Evolutionary conservation across 371 early-diverging fungal genomes (phyloP), one percentile per base, ranked within the genome.

Genomic region (Mucor piriformis): DNA sequence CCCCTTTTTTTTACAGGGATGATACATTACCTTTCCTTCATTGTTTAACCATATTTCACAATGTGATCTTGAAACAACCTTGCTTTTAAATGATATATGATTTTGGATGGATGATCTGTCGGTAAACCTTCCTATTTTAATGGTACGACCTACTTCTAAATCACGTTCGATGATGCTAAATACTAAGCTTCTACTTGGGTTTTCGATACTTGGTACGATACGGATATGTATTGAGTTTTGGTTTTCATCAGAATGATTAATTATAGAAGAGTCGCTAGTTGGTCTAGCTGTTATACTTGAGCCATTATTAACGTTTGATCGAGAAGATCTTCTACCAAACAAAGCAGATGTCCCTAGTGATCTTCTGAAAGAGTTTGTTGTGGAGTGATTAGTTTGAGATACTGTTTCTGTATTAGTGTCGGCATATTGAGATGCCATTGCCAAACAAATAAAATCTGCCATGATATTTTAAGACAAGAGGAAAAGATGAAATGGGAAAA

Each of bases 51-150:
- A 96, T 20, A 97, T 81, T 74, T 97, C 97, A 24, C 95, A 95
- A 66, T 97, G 98, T 23, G 88, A 85, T 54, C 98, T 82, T 37
- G 88, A 88, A 27, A 97, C 96, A 16, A 97, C 98, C 62, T 97
- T 96, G 69, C 89, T 89, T 69, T 92, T 91, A 81, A 97, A 97
- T 11, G 92, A 86, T 42, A 93, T 86, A 38, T 90, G 82, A 67
- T 87, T 88, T 55, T 82, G 80, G 18, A 69, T 42, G 46, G 61
- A 56, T 15, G 84, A 82, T 55, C 86, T 85, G 54, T 93, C 93
- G 0, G 93, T 90, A 55, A 90, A 92, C 44, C 94, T 77, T 0
- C 93, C 93, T 43, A 94, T 85, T 57, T 92, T 91, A 50, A 93
- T 77, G 3, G 85, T 68, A 18, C 84, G 75, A 34, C 85, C 85